A percentile compares a stretch with the other conserved stretches of the same genome.
These are phyloP conservation scores for Alisma plantagoaquatica DNA, from an alignment of 106 monocot genomes.

Conservation along the genomic window DNA sequence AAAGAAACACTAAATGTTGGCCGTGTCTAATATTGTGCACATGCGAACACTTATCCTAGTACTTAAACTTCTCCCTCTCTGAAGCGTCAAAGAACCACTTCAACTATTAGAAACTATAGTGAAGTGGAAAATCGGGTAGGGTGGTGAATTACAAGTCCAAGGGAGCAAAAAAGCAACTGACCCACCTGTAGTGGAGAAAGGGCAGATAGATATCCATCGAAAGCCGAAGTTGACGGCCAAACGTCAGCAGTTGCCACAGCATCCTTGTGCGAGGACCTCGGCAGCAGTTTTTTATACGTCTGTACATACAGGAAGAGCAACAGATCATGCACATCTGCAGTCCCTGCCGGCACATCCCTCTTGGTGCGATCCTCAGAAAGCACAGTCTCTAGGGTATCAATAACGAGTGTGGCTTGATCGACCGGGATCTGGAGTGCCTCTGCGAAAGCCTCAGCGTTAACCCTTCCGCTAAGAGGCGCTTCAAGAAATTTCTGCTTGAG, in stretches of 20 bases:
- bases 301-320: constrained; percentile 73
- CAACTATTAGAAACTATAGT: too few relatives aligned
- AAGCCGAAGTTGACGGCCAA: constrained; percentile 83
- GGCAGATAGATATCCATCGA: constrained; percentile 84
- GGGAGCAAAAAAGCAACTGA: background rate
- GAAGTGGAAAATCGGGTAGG: too few relatives aligned
- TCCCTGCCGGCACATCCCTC: constrained; percentile 2
- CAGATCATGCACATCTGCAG: constrained; percentile 49
- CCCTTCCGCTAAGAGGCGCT: constrained; percentile 7
- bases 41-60: background rate
- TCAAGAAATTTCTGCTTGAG: constrained; percentile 44
- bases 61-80: background rate
- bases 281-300: constrained; percentile 72
- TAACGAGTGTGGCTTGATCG: constrained; percentile 41
- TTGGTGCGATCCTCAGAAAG: constrained; percentile 21
- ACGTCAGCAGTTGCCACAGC: constrained; percentile 66
- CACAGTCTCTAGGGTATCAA: constrained; percentile 60
- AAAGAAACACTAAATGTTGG: background rate
- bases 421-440: constrained; percentile 64
- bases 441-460: constrained; percentile 29
- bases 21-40: background rate
- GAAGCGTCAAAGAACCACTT: background rate
- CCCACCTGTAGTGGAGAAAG: constrained; percentile 83
- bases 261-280: constrained; percentile 72
- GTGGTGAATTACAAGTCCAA: too few relatives aligned